phyloP scores from a whole-genome alignment of 179 eudicot species.

The Beta macrorhiza region DNA sequence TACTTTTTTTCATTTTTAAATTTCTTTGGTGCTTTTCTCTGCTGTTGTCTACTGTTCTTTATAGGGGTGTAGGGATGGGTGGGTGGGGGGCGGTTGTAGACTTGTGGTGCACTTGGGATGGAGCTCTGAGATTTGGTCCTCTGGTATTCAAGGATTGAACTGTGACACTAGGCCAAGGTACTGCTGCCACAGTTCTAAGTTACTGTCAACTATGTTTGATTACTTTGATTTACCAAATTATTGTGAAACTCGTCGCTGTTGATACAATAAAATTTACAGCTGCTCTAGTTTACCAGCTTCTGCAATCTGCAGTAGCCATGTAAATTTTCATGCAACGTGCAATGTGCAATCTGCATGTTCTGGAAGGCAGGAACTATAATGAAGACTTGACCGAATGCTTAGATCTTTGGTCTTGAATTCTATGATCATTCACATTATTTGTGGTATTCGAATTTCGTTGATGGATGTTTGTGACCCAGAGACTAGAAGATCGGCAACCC shows the following conservation, averaged over 20 bases:
- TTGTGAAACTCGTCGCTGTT: too few relatives aligned
- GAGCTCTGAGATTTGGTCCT: background rate
- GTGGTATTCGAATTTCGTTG: too few relatives aligned
- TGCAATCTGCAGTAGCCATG: background rate
- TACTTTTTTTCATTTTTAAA: background rate
- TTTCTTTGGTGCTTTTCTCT: background rate
- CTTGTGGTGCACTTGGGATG: background rate
- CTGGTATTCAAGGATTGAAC: background rate
- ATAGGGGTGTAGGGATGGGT: background rate
- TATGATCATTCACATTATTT: background rate
- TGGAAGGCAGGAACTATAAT: background rate
- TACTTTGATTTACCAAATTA: too few relatives aligned
- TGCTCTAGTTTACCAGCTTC: background rate
- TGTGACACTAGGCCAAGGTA: background rate
- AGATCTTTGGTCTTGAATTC: background rate
- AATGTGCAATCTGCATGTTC: background rate
- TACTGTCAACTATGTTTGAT: background rate
- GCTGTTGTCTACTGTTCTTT: background rate
- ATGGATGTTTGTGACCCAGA: background rate
- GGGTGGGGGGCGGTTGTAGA: background rate
- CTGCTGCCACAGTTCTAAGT: background rate
- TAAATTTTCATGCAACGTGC: background rate
- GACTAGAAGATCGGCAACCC: background rate
- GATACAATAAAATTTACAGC: background rate
- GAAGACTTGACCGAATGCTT: background rate